Percentiles rank a stretch among this genome's conserved stretches.
Evolutionary conservation across 2,329 filamentous ascomycete genomes (phyloP).

Genomic region (Oidium heveae): DNA sequence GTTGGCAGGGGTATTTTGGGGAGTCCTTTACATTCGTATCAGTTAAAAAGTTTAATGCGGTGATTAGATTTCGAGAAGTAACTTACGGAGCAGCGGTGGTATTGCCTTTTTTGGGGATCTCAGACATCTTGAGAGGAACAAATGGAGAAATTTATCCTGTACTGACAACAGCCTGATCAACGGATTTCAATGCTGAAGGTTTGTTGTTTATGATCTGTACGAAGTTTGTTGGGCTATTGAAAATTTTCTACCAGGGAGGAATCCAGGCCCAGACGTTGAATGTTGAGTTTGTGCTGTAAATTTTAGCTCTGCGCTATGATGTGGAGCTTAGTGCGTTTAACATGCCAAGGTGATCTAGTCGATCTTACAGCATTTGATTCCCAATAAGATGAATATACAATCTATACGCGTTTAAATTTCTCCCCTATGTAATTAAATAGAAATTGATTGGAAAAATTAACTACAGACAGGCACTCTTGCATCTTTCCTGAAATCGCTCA

Average conservation of each 20-base stretch:
- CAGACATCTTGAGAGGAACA: slow-evolving; percentile 25
- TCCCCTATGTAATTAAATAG: too few species aligned
- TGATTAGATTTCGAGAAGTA: slow-evolving; percentile 1
- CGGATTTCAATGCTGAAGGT: not conserved
- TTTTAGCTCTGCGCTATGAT: slow-evolving; percentile 1
- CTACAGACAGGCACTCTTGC: too few species aligned
- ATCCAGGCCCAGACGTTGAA: not conserved
- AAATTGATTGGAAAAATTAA: too few species aligned
- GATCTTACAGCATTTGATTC: too few species aligned
- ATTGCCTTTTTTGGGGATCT: slow-evolving; percentile 33
- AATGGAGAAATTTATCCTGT: not conserved
- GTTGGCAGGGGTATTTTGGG: slow-evolving; percentile 89
- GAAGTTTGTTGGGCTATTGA: not conserved
- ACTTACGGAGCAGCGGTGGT: slow-evolving; percentile 38
- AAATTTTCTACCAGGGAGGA: not conserved
- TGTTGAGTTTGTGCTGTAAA: slow-evolving; percentile 1
- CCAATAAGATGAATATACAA: too few species aligned
- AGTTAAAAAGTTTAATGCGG: not conserved
- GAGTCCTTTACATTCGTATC: slow-evolving; percentile 40
- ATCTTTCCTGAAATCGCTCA: too few species aligned
- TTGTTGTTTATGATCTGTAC: not conserved
- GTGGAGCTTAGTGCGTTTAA: not conserved
- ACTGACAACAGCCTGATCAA: not conserved
- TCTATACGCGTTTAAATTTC: too few species aligned
- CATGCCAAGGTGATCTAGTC: not conserved